These are phyloP conservation scores for Heliocybe sulcata DNA, from an alignment of 1,284 basidiomycete species.

Conservation along the genomic window DNA sequence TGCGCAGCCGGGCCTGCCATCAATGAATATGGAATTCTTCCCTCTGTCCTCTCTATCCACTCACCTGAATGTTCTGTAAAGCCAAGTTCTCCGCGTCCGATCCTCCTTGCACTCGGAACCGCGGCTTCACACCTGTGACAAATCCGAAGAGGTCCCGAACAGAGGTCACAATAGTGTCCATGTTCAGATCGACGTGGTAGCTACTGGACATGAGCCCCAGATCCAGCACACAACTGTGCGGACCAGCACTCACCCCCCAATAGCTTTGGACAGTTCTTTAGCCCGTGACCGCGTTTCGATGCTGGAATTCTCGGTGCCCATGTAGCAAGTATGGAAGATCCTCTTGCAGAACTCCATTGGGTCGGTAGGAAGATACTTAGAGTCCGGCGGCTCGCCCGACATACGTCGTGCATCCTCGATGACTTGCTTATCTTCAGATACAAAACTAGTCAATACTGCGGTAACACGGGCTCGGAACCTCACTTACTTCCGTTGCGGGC, in stretches of 20 bases:
- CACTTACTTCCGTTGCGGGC: conserved; percentile 61
- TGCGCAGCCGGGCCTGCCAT: conserved; percentile 79
- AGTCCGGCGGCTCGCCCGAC: conserved; percentile 74
- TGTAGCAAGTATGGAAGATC: conserved; percentile 98
- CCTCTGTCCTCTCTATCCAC: conserved; percentile 8
- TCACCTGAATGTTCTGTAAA: conserved; percentile 92
- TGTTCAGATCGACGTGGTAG: conserved; percentile 94
- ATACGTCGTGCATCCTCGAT: conserved; percentile 90
- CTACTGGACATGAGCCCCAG: conserved; percentile 36
- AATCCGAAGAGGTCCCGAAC: conserved; percentile 79
- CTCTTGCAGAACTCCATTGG: conserved; percentile 80
- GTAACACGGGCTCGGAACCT: background rate
- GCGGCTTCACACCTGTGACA: conserved; percentile 80
- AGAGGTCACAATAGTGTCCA: conserved; percentile 87
- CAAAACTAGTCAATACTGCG: background rate
- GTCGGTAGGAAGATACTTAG: conserved; percentile 78
- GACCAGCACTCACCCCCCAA: conserved; percentile 63
- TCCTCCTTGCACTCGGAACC: conserved; percentile 88
- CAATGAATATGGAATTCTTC: background rate
- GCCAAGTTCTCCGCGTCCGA: conserved; percentile 88
- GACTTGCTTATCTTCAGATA: conserved; percentile 68
- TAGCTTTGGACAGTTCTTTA: conserved; percentile 79
- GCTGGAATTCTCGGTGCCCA: conserved; percentile 97
- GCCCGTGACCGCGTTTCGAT: conserved; percentile 83
- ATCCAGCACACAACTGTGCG: too few species aligned